phyloP scores from a whole-genome alignment of 352 stramenopile genomes.

The Phytopythium helicoides region DNA sequence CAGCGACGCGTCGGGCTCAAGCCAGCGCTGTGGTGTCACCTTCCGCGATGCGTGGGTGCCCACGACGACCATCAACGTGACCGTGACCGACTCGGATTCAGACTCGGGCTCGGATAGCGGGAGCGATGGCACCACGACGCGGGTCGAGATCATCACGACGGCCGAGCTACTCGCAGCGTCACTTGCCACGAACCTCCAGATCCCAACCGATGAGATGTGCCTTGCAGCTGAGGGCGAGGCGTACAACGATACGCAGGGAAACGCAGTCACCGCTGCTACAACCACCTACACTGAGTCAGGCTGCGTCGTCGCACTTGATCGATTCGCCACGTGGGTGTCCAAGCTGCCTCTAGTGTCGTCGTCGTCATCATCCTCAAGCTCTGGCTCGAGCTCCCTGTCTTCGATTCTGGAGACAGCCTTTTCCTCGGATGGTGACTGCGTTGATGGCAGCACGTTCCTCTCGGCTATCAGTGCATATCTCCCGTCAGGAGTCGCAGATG shows the following conservation, averaged over 20 bases:
- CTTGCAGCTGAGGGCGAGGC: slow-evolving; percentile 40
- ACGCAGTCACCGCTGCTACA: slow-evolving; percentile 17
- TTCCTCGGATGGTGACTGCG: slow-evolving; percentile 23
- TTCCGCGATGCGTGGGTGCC: slow-evolving; percentile 31
- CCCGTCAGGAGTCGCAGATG: slow-evolving; percentile 19
- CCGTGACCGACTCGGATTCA: not conserved
- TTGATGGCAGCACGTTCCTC: slow-evolving; percentile 41
- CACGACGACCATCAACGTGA: slow-evolving; percentile 14
- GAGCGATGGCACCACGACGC: not conserved
- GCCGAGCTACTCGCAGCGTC: slow-evolving; percentile 30
- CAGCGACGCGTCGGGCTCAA: slow-evolving; percentile 16
- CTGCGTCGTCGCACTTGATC: slow-evolving; percentile 49
- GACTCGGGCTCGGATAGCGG: not conserved
- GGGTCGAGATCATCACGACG: slow-evolving; percentile 21
- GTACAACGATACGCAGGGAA: slow-evolving; percentile 40
- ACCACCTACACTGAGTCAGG: slow-evolving; percentile 29
- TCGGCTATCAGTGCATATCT: slow-evolving; percentile 36
- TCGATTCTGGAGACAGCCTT: slow-evolving; percentile 40
- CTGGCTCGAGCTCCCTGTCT: slow-evolving; percentile 6
- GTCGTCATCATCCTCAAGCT: slow-evolving; percentile 9
- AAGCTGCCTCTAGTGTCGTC: slow-evolving; percentile 29
- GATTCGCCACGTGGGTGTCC: slow-evolving; percentile 41
- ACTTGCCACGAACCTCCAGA: slow-evolving; percentile 42
- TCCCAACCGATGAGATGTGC: slow-evolving; percentile 56
- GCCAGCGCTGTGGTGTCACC: slow-evolving; percentile 52